Percentiles rank a stretch among this genome's conserved stretches.
Conservation (phyloP, 495 filamentous ascomycete species). For the Penicillium bialowiezense region DNA sequence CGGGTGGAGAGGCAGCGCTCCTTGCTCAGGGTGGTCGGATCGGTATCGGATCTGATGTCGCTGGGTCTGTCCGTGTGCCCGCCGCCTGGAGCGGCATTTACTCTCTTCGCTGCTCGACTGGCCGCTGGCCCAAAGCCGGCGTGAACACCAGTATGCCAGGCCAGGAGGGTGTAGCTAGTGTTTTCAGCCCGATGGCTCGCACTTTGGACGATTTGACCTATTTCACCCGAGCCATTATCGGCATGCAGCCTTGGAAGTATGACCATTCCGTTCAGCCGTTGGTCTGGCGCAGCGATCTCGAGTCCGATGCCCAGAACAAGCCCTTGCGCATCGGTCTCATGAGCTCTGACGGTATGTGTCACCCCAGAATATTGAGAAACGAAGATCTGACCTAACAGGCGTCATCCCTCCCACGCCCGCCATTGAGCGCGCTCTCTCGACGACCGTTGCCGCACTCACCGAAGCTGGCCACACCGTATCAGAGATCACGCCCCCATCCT, state of each 20-base stretch:
- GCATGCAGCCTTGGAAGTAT: slow-evolving; percentile 90
- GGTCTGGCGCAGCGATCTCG: slow-evolving; percentile 65
- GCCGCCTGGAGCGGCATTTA: slow-evolving; percentile 93
- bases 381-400: slow-evolving; percentile 22
- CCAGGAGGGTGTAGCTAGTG: slow-evolving; percentile 85
- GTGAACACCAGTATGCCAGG: slow-evolving; percentile 88
- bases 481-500: slow-evolving; percentile 64
- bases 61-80: slow-evolving; percentile 84
- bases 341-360: slow-evolving; percentile 62
- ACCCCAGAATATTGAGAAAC: not conserved
- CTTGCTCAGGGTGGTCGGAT: slow-evolving; percentile 86
- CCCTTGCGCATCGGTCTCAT: slow-evolving; percentile 74
- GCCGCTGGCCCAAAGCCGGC: slow-evolving; percentile 86
- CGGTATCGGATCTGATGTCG: slow-evolving; percentile 91
- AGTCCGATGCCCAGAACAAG: slow-evolving; percentile 55
- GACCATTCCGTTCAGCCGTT: slow-evolving; percentile 85
- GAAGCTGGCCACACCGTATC: slow-evolving; percentile 73
- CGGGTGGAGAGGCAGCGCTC: slow-evolving; percentile 84
- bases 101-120: slow-evolving; percentile 87
- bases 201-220: slow-evolving; percentile 83
- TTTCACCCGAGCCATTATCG: slow-evolving; percentile 74
- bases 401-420: slow-evolving; percentile 88
- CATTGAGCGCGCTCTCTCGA: slow-evolving; percentile 72
- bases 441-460: slow-evolving; percentile 63
- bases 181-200: slow-evolving; percentile 91